Conservation (phyloP, 2,329 filamentous ascomycete species). For the Coniochaeta hoffmannii region DNA sequence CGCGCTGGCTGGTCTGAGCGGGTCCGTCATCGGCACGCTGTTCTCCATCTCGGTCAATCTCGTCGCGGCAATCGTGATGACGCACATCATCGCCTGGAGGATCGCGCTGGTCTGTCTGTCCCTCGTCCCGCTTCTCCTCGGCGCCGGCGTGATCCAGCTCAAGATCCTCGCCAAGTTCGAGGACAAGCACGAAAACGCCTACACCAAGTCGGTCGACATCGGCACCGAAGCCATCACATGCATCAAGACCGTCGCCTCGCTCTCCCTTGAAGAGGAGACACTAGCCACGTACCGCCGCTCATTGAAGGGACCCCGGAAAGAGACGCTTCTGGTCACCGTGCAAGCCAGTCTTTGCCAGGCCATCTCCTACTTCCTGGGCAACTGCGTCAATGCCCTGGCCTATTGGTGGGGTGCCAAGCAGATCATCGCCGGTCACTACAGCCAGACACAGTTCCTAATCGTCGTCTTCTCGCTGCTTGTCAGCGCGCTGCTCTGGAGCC, state of each 20-base stretch:
- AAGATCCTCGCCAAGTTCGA: conserved; percentile 55
- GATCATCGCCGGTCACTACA: conserved; percentile 58
- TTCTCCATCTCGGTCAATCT: conserved; percentile 64
- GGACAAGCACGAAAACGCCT: conserved; percentile 56
- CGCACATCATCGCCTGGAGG: conserved; percentile 67
- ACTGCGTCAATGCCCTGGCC: conserved; percentile 65
- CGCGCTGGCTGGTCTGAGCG: conserved; percentile 60
- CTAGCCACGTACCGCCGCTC: conserved; percentile 44
- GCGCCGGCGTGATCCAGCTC: conserved; percentile 62
- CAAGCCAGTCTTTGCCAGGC: conserved; percentile 54
- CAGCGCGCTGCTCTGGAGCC: conserved; percentile 64
- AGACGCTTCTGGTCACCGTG: conserved; percentile 39
- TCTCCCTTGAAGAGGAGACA: conserved; percentile 46
- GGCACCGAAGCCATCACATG: conserved; percentile 60
- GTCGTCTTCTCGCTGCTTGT: conserved; percentile 66
- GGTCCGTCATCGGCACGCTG: conserved; percentile 63
- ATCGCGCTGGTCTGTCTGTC: conserved; percentile 67
- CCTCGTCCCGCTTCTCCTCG: conserved; percentile 60
- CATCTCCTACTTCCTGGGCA: conserved; percentile 53
- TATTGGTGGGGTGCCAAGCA: conserved; percentile 76
- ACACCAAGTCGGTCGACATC: conserved; percentile 54
- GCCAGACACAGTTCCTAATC: conserved; percentile 63
- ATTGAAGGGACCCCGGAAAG: conserved; percentile 43
- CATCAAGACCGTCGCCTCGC: conserved; percentile 54
- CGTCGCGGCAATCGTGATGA: conserved; percentile 58